phyloP scores from a whole-genome alignment of 202 grass and related monocot genomes.

The Zizania palustris region DNA sequence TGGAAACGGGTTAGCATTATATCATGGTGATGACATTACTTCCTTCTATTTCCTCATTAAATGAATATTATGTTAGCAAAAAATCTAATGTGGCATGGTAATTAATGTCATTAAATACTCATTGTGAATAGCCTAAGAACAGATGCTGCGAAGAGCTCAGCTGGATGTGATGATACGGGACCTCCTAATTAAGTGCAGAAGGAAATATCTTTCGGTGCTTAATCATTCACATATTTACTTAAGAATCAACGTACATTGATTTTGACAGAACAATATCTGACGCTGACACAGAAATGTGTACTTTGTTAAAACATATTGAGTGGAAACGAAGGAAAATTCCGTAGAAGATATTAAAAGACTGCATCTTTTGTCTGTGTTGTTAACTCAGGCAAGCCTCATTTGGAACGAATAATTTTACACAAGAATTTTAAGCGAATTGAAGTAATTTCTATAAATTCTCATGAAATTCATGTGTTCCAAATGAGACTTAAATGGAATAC shows the following conservation, averaged over 20 bases:
- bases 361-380: not conserved
- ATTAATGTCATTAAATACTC: too few relatives aligned
- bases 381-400: slow-evolving; percentile 7
- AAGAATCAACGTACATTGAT: slow-evolving; percentile 35
- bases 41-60: too few relatives aligned
- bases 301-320: not conserved
- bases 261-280: slow-evolving; percentile 41
- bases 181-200: not conserved
- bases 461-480: too few relatives aligned
- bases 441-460: too few relatives aligned
- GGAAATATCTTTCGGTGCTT: slow-evolving; percentile 15
- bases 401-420: not conserved
- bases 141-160: slow-evolving; percentile 9
- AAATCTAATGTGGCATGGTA: too few relatives aligned
- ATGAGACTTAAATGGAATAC: too few relatives aligned
- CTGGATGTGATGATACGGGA: not conserved
- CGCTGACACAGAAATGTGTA: not conserved
- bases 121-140: too few relatives aligned
- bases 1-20: too few relatives aligned
- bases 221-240: slow-evolving; percentile 22
- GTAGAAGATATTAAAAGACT: not conserved
- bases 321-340: not conserved
- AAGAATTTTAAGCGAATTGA: too few relatives aligned
- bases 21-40: too few relatives aligned
- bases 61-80: too few relatives aligned